Evolutionary conservation across 1,139 yeast genomes (phyloP).

Genomic region (Magnusiomyces tetraspermus): DNA sequence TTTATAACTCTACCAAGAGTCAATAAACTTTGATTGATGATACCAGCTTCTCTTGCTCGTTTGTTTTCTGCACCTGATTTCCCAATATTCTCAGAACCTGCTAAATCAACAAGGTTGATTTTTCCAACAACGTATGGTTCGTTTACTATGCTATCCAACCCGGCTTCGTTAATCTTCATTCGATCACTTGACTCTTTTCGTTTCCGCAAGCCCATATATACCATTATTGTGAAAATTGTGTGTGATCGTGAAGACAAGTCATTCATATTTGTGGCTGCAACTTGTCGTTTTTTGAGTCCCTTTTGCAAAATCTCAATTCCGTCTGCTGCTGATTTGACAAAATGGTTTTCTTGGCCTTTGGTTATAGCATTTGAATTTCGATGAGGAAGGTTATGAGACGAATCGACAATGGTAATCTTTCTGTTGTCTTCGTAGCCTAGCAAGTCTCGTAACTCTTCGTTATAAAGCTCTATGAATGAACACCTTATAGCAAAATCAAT

Average conservation of each 20-base stretch:
- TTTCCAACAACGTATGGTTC: slow-evolving; percentile 39
- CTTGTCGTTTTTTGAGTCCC: slow-evolving; percentile 49
- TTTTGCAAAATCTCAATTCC: slow-evolving; percentile 40
- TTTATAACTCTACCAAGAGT: slow-evolving; percentile 82
- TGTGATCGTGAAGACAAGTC: slow-evolving; percentile 70
- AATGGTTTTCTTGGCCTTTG: slow-evolving; percentile 43
- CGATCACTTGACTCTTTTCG: slow-evolving; percentile 23
- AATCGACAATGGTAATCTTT: slow-evolving; percentile 40
- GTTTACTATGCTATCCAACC: slow-evolving; percentile 31
- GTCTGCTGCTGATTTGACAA: slow-evolving; percentile 34
- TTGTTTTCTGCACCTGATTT: slow-evolving; percentile 71
- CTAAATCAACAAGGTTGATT: slow-evolving; percentile 75
- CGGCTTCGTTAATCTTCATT: slow-evolving; percentile 24
- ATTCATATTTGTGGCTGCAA: slow-evolving; percentile 61
- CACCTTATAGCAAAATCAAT: slow-evolving; percentile 53
- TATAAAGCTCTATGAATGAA: slow-evolving; percentile 64
- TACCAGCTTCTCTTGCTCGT: slow-evolving; percentile 81
- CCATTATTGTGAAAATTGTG: slow-evolving; percentile 58
- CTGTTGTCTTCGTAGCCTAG: slow-evolving; percentile 29
- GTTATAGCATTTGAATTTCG: slow-evolving; percentile 30
- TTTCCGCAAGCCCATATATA: slow-evolving; percentile 34
- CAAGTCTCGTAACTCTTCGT: slow-evolving; percentile 61
- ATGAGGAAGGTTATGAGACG: slow-evolving; percentile 24
- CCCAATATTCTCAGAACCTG: slow-evolving; percentile 77
- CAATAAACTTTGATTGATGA: slow-evolving; percentile 72